phyloP scores from a whole-genome alignment of 306 rosid genomes.

The Begonia peltatifolia region DNA sequence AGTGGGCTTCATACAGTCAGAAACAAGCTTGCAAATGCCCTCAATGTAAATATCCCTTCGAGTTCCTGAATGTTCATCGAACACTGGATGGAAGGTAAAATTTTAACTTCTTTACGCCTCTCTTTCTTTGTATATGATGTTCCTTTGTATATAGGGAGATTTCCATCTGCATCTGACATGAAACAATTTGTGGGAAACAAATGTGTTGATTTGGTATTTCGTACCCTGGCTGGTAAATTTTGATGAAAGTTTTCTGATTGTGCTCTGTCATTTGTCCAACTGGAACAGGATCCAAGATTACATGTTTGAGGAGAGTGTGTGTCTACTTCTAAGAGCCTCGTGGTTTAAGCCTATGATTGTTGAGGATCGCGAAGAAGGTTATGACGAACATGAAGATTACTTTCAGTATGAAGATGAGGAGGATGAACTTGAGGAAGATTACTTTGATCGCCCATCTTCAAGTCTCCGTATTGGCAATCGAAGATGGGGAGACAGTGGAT shows the following conservation, averaged over 20 bases:
- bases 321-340: slow-evolving; percentile 71
- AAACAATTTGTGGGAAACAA: no score
- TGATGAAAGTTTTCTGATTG: no score
- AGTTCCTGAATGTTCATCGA: slow-evolving; percentile 74
- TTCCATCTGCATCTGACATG: no score
- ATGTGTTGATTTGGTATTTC: no score
- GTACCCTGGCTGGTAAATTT: no score
- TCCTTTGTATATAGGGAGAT: not conserved
- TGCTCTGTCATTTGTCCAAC: not conserved
- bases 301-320: slow-evolving; percentile 90
- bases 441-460: slow-evolving; percentile 28
- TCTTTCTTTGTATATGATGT: not conserved
- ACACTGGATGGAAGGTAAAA: slow-evolving; percentile 87
- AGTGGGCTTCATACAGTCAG: slow-evolving; percentile 64
- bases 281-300: slow-evolving; percentile 50
- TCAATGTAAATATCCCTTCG: slow-evolving; percentile 82
- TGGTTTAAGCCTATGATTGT: slow-evolving; percentile 61
- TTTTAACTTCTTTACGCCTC: not conserved
- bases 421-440: slow-evolving; percentile 44
- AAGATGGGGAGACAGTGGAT: slow-evolving; percentile 87
- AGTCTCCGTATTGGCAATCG: slow-evolving; percentile 74
- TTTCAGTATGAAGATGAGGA: slow-evolving; percentile 37
- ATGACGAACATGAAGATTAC: slow-evolving; percentile 29
- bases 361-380: slow-evolving; percentile 25
- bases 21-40: slow-evolving; percentile 75